Base-by-base conservation (phyloP, 1,284 basidiomycete species). In the Puccinia polysora region DNA sequence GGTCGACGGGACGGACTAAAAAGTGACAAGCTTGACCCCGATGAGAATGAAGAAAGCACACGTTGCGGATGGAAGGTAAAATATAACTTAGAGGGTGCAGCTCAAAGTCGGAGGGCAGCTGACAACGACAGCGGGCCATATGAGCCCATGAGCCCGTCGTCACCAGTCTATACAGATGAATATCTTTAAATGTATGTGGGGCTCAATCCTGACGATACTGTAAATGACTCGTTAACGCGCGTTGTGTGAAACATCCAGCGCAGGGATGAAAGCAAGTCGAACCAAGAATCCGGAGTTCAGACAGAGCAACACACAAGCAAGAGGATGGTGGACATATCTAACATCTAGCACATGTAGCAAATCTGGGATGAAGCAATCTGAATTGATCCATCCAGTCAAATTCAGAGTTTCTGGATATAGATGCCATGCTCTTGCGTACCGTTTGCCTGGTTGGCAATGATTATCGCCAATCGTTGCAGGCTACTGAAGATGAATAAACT, bases 41-140 rank as follows among this genome's bases (percentile, higher is more conserved):
- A 59, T 4, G 7, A 59, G 56, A 38, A 34, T 38, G 36, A 20
- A 6, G 38, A 45, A 60, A 43, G 20, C 18, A 28, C 40, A 20
- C 28, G 40, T 23, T 60, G 40, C 40, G 45, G 38, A 45, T 43
- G 58, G 58, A 60, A 43, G 58, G 58, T 43, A 60, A 60, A 45
- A 40, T 60, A 60, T 40, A 43, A 60, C 45, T 60, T 38, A 23
- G 34, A 58, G 23, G 55, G 34, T 58, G 28, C 28, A 4, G 56
- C 43, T 38, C 34, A 23, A 14, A 20, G 4, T n/a, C 20, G 30
- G 8, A 12, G 36, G 56, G 20, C 36, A 59, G 36, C 56, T 59
- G 56, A 59, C 56, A 55, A 34, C 56, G 32, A 40, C 38, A n/a
- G 18, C 32, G 55, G 55, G 25, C 4, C 18, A 59, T 25, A 40